These are phyloP conservation scores for Penicillium sp. DNA, from an alignment of 2,329 filamentous ascomycete genomes.

Conservation along the genomic window DNA sequence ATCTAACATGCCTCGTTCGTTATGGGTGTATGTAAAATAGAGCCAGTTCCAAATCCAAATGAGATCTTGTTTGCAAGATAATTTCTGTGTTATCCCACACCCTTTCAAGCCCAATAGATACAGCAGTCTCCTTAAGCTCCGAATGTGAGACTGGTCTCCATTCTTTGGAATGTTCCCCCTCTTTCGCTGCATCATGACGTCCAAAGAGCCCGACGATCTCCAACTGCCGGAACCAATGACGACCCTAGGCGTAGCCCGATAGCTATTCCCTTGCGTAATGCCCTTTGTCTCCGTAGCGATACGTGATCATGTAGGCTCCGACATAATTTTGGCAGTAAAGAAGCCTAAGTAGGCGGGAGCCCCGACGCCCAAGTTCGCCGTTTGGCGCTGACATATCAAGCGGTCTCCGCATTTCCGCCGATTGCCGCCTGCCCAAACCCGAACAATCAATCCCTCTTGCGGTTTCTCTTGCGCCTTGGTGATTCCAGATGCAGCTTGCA, in stretches of 20 bases:
- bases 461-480: constrained; percentile 1
- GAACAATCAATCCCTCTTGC: constrained; percentile 7
- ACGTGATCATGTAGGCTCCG: background rate
- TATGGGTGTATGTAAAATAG: background rate
- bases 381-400: constrained; percentile 25
- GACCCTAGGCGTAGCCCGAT: background rate
- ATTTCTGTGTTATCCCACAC: too few species aligned
- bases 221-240: constrained; percentile 15
- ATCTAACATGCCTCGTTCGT: constrained; percentile 1
- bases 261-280: constrained; percentile 16
- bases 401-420: constrained; percentile 17
- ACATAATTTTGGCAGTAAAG: too few species aligned
- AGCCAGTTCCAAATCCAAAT: background rate
- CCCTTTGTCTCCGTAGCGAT: constrained; percentile 3
- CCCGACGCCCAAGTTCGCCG: too few species aligned
- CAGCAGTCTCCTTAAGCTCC: too few species aligned
- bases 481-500: constrained; percentile 16
- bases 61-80: background rate
- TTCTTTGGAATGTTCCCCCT: constrained; percentile 18
- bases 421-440: constrained; percentile 14
- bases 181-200: constrained; percentile 22
- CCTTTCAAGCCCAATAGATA: too few species aligned
- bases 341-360: too few species aligned
- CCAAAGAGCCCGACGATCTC: constrained; percentile 12
- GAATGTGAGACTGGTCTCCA: constrained; percentile 1